Evolutionary conservation across 176 grass and related monocot species (phyloP), one percentile per base, ranked within the genome.

Genomic region (Aegilops bicornis): DNA sequence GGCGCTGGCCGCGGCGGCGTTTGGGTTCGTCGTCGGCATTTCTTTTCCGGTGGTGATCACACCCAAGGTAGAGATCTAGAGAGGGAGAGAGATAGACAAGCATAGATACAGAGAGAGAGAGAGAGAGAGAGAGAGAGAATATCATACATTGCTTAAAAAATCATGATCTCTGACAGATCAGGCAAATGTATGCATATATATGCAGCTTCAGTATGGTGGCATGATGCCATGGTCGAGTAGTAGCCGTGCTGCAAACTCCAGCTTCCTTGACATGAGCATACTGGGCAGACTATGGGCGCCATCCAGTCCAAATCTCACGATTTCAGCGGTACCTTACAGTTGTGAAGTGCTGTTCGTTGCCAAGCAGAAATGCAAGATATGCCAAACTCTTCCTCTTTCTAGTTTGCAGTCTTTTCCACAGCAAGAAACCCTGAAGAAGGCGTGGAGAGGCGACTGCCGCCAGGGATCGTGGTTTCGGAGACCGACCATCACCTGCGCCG

Each of bases 401-500:
- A 11, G 24, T 14, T 69, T 69, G 66, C 32, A 69, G 31, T 36
- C 15, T 3, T 67, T 31, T 14, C 29, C 12, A 12, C 42, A 45
- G 42, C 42, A 43, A 30, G 64, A 83, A 92, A 65, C 2, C 78
- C 39, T 40, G 8, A 40, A 10, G 39, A 68, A 84, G 89, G 86
- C 1, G 30, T 33, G 17, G 89, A 86, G 72, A 77, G 56, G 56
- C 17, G 69, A 58, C 72, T 94, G 76, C 86, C 92, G 1, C 86
- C 92, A 0, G 79, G 83, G 2, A 92, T 95, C 59, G 43, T 92
- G 3, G 87, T 61, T 1, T 4, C 10, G 58, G 85, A 95, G 47
- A 83, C 93, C 20, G 93, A 95, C 64, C 68, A 90, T 78, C 89
- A 90, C 61, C 58, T 79, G 8, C 87, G 90, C 17, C 80, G 87